Base-by-base conservation (phyloP, 768 basidiomycete genomes). In the Epithele typhae region DNA sequence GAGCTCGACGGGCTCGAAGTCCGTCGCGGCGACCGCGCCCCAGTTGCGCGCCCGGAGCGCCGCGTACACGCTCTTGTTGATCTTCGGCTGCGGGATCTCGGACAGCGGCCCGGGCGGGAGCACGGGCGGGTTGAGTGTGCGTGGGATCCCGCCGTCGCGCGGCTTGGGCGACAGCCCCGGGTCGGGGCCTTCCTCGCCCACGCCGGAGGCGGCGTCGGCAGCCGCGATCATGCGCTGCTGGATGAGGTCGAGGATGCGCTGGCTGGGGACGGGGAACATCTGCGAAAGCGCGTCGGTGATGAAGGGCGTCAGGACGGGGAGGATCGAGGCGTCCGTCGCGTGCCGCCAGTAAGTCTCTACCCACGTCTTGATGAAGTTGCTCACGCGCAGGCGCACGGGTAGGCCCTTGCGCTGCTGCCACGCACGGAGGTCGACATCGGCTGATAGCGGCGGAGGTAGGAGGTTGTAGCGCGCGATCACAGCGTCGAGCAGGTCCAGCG, bases 281-380 rank as follows among this genome's bases (percentile, higher is more conserved):
- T 67, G 64, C 14, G 74, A 72, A 23, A 89, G 63, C 6, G 78
- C 83, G 27, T 82, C 79, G 19, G 71, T 70, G 25, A 79, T 81
- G 60, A 90, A 90, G 3, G 73, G 70, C 19, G 72, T 71, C 59
- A 89, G 65, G 15, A 70, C 59, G 15, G 72, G 71, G 34, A 89
- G 67, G 15, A 84, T 82, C 7, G 69, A 69, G 48, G 81, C 77
- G 62, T 98, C 96, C 9, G 78, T 72, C 0, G 76, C 75, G n/a
- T 80, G 64, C 6, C 84, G 76, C 94, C 95, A 98, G 65, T 95
- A 84, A 52, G 74, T 71, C 64, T 98, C 94, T 41, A 96, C 73
- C 96, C 96, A 99, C 10, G 76, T 75, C 72, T 94, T 97, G 69
- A 98, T 78, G 61, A 97, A 83, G 63, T 95, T 95, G 37, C 87